Percentiles rank a stretch among this genome's conserved stretches.
Evolutionary conservation across 495 filamentous ascomycete species (phyloP).

Genomic region (Penicillium cosmopolitanum): DNA sequence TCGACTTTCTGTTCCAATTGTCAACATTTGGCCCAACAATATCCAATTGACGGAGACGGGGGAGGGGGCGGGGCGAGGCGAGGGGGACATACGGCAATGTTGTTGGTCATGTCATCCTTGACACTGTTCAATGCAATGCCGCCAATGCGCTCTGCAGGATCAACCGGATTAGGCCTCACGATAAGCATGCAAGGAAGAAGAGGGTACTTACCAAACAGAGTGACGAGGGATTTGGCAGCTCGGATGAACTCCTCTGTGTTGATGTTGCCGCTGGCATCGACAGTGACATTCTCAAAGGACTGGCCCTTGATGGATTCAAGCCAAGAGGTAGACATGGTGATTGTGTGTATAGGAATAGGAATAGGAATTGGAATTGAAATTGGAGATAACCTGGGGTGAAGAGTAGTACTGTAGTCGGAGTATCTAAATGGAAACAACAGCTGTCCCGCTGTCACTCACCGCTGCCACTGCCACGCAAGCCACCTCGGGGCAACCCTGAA

Average conservation of each 20-base stretch:
- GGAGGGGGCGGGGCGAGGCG: constrained; percentile 3
- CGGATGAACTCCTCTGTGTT: constrained; percentile 87
- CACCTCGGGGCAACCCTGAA: constrained; percentile 9
- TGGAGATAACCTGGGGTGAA: constrained; percentile 6
- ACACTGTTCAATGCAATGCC: constrained; percentile 82
- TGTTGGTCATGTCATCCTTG: constrained; percentile 87
- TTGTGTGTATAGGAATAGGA: constrained; percentile 4
- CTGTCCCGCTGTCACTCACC: constrained; percentile 18
- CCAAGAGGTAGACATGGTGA: constrained; percentile 60
- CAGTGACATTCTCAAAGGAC: constrained; percentile 80
- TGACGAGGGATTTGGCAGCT: constrained; percentile 81
- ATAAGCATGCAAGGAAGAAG: constrained; percentile 5
- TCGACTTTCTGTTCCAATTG: constrained; percentile 77
- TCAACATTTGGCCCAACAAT: constrained; percentile 14
- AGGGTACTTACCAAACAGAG: constrained; percentile 74
- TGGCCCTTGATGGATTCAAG: constrained; percentile 74
- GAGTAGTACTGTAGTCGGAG: background rate
- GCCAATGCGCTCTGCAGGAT: constrained; percentile 71
- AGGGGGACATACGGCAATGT: constrained; percentile 73
- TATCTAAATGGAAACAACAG: constrained; percentile 11
- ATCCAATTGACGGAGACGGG: background rate
- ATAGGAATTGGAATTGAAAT: background rate
- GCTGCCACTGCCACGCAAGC: constrained; percentile 27
- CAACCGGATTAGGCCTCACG: constrained; percentile 15
- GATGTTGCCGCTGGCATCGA: constrained; percentile 73